Base-by-base conservation (phyloP, 2,329 filamentous ascomycete species). In the Dothiorella sarmentorum region DNA sequence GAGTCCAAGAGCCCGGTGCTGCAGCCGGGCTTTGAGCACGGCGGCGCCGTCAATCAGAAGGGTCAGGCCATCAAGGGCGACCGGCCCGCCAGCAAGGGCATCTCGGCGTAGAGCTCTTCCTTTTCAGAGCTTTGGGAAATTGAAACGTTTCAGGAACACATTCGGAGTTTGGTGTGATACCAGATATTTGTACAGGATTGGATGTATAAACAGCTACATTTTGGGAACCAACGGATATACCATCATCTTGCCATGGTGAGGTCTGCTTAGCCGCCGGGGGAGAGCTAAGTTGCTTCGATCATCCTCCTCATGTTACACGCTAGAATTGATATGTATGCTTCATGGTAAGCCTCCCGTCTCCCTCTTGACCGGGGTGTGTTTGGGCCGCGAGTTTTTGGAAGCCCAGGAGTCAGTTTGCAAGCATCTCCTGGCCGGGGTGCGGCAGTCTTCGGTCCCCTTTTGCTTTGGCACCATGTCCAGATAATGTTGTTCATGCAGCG, bases 181-280 rank as follows among this genome's bases (percentile, higher is more conserved):
- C 49, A 53, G 49, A 53, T 53, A 53, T 53, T 51, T 53, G 49
- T 53, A 53, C 49, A 53, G 49, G 49, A 40, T 53, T 53, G 49
- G 49, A 53, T 53, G 49, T 53, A 53, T 53, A 53, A 53, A 53
- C 49, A 53, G 35, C 43, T 24, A 53, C 49, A 53, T 31, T 40
- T 53, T 53, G 47, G 49, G 26, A 40, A 38, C 49, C 49, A 53
- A 37, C 49, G 49, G 49, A 53, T 53, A 53, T 53, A 53, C 49
- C 49, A 40, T 26, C 31, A 24, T n/a, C n/a, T 35, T 51, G 31
- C 45, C 45, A 22, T 7, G 45, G 44, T 47, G 44, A 47, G 27
- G 44, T 20, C n/a, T 26, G 44, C 45, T 22, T 20, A 15, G 37
- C 10, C 29, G 29, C 15, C 13, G 22, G 24, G 45, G n/a, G 26